Conservation (phyloP, 73 alveolate species). For the Durusdinium trenchii region DNA sequence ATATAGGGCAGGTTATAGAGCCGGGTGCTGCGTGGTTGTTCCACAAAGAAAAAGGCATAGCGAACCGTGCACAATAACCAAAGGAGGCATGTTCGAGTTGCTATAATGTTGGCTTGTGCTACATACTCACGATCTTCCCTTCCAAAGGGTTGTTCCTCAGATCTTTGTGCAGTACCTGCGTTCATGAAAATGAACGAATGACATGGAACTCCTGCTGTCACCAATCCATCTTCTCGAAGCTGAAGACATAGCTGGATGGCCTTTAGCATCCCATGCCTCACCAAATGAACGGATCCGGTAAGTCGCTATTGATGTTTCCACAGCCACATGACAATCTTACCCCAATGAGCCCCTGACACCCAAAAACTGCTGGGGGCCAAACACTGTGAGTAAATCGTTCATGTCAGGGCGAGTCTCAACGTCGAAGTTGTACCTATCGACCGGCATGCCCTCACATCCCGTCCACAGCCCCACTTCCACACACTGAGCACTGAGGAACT, state of each 20-base stretch:
- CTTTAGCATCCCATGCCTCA: slow-evolving; percentile 9
- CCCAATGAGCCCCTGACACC: neutral
- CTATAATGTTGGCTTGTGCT: neutral
- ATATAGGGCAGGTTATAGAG: neutral
- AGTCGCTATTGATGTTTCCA: too few species aligned
- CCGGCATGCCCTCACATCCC: neutral
- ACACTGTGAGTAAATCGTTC: neutral
- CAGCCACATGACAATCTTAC: too few species aligned
- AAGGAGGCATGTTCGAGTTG: neutral
- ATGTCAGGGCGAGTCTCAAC: neutral
- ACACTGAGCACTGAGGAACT: neutral
- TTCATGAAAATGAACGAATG: neutral
- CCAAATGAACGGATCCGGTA: too few species aligned
- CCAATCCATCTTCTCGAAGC: neutral
- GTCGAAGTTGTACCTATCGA: slow-evolving; percentile 3
- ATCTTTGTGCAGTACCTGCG: neutral
- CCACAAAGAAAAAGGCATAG: slow-evolving; percentile 1
- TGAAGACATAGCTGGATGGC: neutral
- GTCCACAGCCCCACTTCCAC: neutral
- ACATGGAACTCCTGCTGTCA: neutral
- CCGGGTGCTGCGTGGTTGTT: neutral
- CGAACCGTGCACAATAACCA: slow-evolving; percentile 20
- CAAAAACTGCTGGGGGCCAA: neutral
- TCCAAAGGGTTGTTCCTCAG: neutral
- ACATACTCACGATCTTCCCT: neutral